These are phyloP conservation scores for Trichosporon coremiiforme DNA, from an alignment of 1,284 basidiomycete genomes.

Conservation along the genomic window DNA sequence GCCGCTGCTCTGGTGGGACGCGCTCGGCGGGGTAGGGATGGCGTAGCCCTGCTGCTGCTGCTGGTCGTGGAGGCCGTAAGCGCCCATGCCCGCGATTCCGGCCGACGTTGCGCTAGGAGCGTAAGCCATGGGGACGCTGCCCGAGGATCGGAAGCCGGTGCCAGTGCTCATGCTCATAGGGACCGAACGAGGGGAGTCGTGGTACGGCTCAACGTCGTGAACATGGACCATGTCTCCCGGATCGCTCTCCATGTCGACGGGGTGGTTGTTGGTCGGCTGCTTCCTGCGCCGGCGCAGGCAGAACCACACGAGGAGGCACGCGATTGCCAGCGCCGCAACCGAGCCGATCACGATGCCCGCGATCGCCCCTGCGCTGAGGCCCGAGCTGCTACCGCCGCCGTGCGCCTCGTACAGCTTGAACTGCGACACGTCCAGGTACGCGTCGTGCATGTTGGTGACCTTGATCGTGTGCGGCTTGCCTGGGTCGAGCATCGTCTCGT, in stretches of 20 bases:
- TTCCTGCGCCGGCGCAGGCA: not conserved
- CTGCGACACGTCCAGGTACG: slow-evolving; percentile 9
- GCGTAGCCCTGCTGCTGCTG: not conserved
- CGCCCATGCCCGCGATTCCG: not conserved
- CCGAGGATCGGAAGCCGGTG: not conserved
- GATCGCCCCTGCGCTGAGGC: not conserved
- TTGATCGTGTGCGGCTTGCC: not conserved
- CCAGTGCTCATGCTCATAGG: not conserved
- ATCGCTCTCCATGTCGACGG: not conserved
- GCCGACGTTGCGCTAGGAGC: not conserved
- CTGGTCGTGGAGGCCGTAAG: not conserved
- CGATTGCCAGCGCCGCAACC: not conserved
- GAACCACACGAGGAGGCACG: not conserved
- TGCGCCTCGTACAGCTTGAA: slow-evolving; percentile 5
- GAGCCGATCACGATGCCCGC: slow-evolving; percentile 4
- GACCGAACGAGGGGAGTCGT: not conserved
- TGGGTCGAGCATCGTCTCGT: slow-evolving; percentile 1
- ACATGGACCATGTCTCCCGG: not conserved
- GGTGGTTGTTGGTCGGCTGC: not conserved
- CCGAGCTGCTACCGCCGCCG: not conserved
- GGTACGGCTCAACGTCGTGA: not conserved
- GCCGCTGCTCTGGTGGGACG: not conserved
- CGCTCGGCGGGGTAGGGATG: not conserved
- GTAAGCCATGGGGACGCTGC: not conserved
- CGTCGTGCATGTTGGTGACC: slow-evolving; percentile 1